These are phyloP conservation scores for Sphaerobolus stellatus DNA, from an alignment of 1,284 basidiomycete species.

Conservation along the genomic window DNA sequence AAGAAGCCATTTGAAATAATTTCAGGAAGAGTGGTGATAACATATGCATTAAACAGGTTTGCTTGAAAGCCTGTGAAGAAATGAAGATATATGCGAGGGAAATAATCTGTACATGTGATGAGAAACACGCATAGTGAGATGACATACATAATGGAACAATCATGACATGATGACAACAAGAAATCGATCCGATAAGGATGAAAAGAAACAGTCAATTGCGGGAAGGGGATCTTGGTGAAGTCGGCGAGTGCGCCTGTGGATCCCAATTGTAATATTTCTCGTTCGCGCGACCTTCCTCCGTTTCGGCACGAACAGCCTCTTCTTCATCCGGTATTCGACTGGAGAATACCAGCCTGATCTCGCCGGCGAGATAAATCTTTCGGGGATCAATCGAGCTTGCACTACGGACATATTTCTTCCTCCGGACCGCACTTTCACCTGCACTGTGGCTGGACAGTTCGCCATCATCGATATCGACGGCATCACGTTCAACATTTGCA, in stretches of 20 bases:
- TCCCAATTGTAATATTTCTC: slow-evolving; percentile 10
- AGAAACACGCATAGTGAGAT: too few species aligned
- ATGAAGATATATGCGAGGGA: too few species aligned
- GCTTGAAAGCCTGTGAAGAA: too few species aligned
- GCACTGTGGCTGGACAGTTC: slow-evolving; percentile 13
- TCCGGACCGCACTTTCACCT: background rate
- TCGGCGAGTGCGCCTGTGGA: background rate
- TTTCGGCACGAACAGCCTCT: slow-evolving; percentile 13
- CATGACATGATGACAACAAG: background rate
- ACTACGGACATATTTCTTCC: slow-evolving; percentile 11
- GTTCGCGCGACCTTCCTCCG: slow-evolving; percentile 6
- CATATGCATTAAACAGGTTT: too few species aligned
- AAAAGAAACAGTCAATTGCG: too few species aligned
- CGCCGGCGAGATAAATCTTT: slow-evolving; percentile 13
- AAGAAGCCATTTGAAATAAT: too few species aligned
- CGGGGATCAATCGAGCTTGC: slow-evolving; percentile 4
- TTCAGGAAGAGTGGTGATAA: too few species aligned
- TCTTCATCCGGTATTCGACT: slow-evolving; percentile 13
- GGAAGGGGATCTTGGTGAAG: background rate
- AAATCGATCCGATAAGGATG: background rate
- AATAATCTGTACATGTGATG: too few species aligned
- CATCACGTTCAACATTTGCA: slow-evolving; percentile 6
- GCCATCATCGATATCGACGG: slow-evolving; percentile 12
- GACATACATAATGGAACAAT: too few species aligned
- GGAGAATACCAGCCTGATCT: slow-evolving; percentile 13